Evolutionary conservation across 495 filamentous ascomycete species (phyloP).

Genomic region (Glutinoglossum americanum): DNA sequence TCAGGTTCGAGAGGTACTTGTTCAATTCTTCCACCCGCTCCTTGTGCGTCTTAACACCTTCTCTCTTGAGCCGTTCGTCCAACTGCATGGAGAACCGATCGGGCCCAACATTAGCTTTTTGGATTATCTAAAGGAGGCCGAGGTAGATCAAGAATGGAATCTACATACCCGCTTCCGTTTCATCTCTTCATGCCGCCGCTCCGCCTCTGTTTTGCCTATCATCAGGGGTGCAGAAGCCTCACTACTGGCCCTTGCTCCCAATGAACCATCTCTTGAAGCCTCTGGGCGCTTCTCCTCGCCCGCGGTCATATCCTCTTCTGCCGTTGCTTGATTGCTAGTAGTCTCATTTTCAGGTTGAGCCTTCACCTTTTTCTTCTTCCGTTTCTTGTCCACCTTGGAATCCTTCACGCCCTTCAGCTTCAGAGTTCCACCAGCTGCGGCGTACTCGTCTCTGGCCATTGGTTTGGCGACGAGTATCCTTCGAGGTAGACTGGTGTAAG

Average conservation of each 20-base stretch:
- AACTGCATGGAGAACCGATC: slow-evolving; percentile 16
- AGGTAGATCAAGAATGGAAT: slow-evolving; percentile 2
- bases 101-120: neutral
- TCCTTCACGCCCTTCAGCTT: slow-evolving; percentile 7
- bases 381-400: slow-evolving; percentile 7
- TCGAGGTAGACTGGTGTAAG: too few relatives aligned
- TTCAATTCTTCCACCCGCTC: slow-evolving; percentile 92
- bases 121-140: neutral
- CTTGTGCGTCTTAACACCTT: slow-evolving; percentile 88
- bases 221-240: neutral
- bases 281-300: neutral
- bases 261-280: neutral
- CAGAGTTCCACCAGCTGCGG: slow-evolving; percentile 5
- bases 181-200: slow-evolving; percentile 57
- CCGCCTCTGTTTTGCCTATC: slow-evolving; percentile 59
- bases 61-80: slow-evolving; percentile 55
- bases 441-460: slow-evolving; percentile 5
- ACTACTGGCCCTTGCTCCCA: neutral
- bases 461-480: neutral
- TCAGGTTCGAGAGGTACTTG: slow-evolving; percentile 71
- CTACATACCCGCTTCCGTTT: slow-evolving; percentile 52
- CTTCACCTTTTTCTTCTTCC: slow-evolving; percentile 6
- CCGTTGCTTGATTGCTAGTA: neutral
- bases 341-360: neutral
- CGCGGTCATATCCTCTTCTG: neutral